Evolutionary conservation across 2,329 filamentous ascomycete species (phyloP).

Genomic region (Aspergillus vadensis): DNA sequence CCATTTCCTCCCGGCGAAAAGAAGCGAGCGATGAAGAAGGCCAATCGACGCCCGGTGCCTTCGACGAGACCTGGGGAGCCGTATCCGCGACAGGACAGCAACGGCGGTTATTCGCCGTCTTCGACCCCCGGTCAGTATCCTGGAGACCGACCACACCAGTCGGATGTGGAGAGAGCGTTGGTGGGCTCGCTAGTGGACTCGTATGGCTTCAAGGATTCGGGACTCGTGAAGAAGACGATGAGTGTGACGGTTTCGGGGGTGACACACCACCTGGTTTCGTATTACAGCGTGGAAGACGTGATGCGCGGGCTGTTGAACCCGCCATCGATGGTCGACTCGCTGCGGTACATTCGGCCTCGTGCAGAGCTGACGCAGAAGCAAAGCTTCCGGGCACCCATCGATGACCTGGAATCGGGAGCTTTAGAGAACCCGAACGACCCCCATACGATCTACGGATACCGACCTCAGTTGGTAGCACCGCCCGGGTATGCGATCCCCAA

Average conservation of each 20-base stretch:
- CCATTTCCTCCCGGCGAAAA: slow-evolving; percentile 81
- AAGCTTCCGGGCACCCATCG: slow-evolving; percentile 67
- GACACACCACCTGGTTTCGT: slow-evolving; percentile 83
- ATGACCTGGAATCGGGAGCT: slow-evolving; percentile 56
- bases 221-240: slow-evolving; percentile 91
- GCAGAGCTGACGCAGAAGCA: slow-evolving; percentile 61
- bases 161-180: slow-evolving; percentile 59
- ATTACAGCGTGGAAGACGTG: slow-evolving; percentile 84
- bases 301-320: slow-evolving; percentile 59
- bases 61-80: slow-evolving; percentile 55
- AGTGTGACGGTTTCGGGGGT: slow-evolving; percentile 74
- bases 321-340: slow-evolving; percentile 58
- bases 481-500: slow-evolving; percentile 40
- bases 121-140: slow-evolving; percentile 36
- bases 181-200: slow-evolving; percentile 87
- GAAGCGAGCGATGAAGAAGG: slow-evolving; percentile 77
- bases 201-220: slow-evolving; percentile 80
- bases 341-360: slow-evolving; percentile 58
- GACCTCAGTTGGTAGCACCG: slow-evolving; percentile 38
- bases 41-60: slow-evolving; percentile 50
- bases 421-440: slow-evolving; percentile 44
- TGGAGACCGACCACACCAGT: slow-evolving; percentile 42
- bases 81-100: slow-evolving; percentile 49
- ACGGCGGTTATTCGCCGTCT: slow-evolving; percentile 45
- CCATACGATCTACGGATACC: slow-evolving; percentile 45